Evolutionary conservation across 2,329 filamentous ascomycete genomes (phyloP).

Genomic region (Microdochium bolleyi): DNA sequence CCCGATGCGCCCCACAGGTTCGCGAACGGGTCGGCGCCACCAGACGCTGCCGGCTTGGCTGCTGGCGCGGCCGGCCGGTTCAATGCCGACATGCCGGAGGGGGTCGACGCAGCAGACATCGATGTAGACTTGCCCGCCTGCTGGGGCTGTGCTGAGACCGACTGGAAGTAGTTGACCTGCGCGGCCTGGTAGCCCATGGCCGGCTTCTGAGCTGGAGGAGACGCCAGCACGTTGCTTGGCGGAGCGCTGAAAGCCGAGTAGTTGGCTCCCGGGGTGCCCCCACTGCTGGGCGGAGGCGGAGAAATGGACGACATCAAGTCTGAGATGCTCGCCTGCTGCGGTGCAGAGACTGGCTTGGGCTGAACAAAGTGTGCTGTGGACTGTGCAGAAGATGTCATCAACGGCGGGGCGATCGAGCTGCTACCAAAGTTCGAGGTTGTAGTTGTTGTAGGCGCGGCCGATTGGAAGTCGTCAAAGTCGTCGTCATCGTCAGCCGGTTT

Average conservation of each 20-base stretch:
- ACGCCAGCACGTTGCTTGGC: slow-evolving; percentile 27
- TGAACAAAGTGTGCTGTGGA: slow-evolving; percentile 64
- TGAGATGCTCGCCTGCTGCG: slow-evolving; percentile 71
- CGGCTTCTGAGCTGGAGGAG: slow-evolving; percentile 28
- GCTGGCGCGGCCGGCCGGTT: slow-evolving; percentile 38
- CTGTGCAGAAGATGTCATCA: slow-evolving; percentile 43
- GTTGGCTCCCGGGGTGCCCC: slow-evolving; percentile 48
- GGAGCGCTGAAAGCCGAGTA: slow-evolving; percentile 56
- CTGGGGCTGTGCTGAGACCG: slow-evolving; percentile 43
- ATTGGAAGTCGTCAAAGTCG: slow-evolving; percentile 97
- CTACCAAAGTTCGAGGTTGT: slow-evolving; percentile 33
- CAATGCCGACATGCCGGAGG: slow-evolving; percentile 31
- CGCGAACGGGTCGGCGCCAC: slow-evolving; percentile 70
- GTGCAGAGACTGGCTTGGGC: slow-evolving; percentile 77
- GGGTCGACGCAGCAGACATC: slow-evolving; percentile 11
- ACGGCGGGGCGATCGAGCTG: slow-evolving; percentile 29
- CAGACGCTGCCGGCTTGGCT: slow-evolving; percentile 49
- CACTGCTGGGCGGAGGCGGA: slow-evolving; percentile 51
- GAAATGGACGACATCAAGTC: slow-evolving; percentile 80
- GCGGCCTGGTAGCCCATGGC: slow-evolving; percentile 66
- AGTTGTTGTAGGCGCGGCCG: slow-evolving; percentile 57
- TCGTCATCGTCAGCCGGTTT: slow-evolving; percentile 64
- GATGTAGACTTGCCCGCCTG: slow-evolving; percentile 10
- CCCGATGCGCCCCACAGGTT: slow-evolving; percentile 74
- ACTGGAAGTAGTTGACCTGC: slow-evolving; percentile 92